Evolutionary conservation across 164 flowering plant species (phyloP), one percentile per base, ranked within the genome.

Genomic region (Taxillus chinensis): DNA sequence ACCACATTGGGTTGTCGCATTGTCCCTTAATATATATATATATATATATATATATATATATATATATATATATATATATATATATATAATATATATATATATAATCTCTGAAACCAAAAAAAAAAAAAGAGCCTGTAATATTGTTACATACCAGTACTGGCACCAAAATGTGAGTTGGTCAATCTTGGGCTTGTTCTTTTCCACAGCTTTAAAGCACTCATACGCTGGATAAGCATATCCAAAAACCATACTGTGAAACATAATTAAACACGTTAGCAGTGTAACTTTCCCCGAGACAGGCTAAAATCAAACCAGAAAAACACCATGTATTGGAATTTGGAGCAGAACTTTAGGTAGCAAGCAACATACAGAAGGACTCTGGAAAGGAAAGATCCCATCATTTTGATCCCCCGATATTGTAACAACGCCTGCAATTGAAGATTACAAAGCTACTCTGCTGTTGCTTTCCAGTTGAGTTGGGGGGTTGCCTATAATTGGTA

Each of bases 111-210:
- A 27, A 27, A 27, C 27, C 27, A 27, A 27, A 27, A 27, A 27
- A 27, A 27, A 27, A 27, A 27, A 27, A 27, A 7, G 17, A 8
- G 5, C 5, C 17, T 55, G 15, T 12, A 58, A 58, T 12, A 12
- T 0, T 14, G 5, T 14, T 57, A 37, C 11, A 58, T 58, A 58
- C 61, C 61, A 58, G 37, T 58, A 58, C 46, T 58, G 61, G 46
- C 61, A 58, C 61, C 61, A 58, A 58, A 58, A 58, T 41, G 14
- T 13, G 46, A 58, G 61, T 41, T 58, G 61, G 37, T 58, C 61
- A 12, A 41, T 58, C 37, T 58, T 42, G 11, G 61, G 45, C 15
- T 58, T 41, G 45, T 41, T 58, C 45, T 58, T 41, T 15, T 58
- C 61, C 45, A 58, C 61, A 40, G 9, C 27, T 42, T 58, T 58